Base-by-base conservation (phyloP, 257 asterid genomes). In the Lavandula angustifolia region DNA sequence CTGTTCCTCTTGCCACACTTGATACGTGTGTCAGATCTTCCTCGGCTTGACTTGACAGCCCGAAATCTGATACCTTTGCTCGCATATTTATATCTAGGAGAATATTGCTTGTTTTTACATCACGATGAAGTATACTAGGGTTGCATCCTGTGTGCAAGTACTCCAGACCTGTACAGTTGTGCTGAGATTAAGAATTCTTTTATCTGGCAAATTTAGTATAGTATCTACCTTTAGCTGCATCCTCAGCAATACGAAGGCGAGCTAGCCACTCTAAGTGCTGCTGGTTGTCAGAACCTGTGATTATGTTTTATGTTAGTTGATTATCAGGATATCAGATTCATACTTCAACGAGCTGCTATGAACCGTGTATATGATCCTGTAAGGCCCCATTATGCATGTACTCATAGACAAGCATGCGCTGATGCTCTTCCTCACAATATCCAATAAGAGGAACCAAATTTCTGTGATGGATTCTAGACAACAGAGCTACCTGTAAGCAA, bases 341-440 rank as follows among this genome's bases (percentile, higher is more conserved):
- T 53, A 57, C 7, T 60, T 12, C 34, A 51, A 12, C 6, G 13
- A 62, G 50, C 9, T 34, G 57, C 51, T 43, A 50, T 77, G 50
- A 49, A 82, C 95, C 94, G 40, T 80, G 87, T 67, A 90, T 74
- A 43, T 90, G 99, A 81, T 94, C 97, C 40, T 94, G 79, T 79
- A 94, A 80, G 66, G 99, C 87, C 69, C 99, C 99, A 42, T 94
- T 87, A 72, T 94, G 99, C 99, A 94, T 89, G 84, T 87, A 94
- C 72, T 94, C 99, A 1, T 90, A 94, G 42, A 94, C 96, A 46
- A 94, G 97, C 95, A 94, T 90, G 44, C 89, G 79, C 42, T 87
- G 99, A 71, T 87, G 81, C 75, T 70, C 94, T 72, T 94, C 99
- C 80, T 90, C 99, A 22, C 91, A 94, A 42, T 84, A 94, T 70